Conservation (phyloP, 2,329 filamentous ascomycete genomes). For the Sporothrix inflata region DNA sequence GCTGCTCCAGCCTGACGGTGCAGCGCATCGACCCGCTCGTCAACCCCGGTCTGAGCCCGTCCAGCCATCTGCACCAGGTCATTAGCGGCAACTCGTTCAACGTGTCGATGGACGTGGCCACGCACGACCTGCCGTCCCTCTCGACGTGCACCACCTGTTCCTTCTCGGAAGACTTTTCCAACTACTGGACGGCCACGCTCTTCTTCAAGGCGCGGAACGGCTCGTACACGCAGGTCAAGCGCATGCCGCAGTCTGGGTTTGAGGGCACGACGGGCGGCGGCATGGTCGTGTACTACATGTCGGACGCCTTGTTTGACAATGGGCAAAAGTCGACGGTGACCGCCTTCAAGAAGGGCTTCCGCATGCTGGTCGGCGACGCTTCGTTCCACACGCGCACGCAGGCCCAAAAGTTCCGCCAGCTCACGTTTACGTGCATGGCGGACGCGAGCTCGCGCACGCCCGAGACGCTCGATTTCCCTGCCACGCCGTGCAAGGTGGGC, state of each 20-base stretch:
- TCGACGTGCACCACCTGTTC: slow-evolving; percentile 51
- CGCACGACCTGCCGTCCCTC: slow-evolving; percentile 42
- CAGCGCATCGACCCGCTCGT: slow-evolving; percentile 52
- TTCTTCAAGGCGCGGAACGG: slow-evolving; percentile 51
- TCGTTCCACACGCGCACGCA: slow-evolving; percentile 39
- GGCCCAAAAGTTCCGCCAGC: slow-evolving; percentile 41
- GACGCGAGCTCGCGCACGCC: slow-evolving; percentile 39
- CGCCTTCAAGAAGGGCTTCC: slow-evolving; percentile 52
- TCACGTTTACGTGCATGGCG: slow-evolving; percentile 45
- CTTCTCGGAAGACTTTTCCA: slow-evolving; percentile 50
- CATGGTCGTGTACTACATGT: slow-evolving; percentile 51
- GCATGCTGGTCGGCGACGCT: slow-evolving; percentile 51
- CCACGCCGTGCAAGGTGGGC: slow-evolving; percentile 44
- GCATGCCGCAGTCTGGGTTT: slow-evolving; percentile 49
- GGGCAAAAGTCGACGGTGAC: slow-evolving; percentile 41
- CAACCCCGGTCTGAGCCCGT: slow-evolving; percentile 50
- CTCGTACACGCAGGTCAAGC: slow-evolving; percentile 48
- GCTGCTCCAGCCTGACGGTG: slow-evolving; percentile 52
- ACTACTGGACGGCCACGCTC: slow-evolving; percentile 54
- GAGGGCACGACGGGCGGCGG: slow-evolving; percentile 52
- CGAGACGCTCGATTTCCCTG: slow-evolving; percentile 48
- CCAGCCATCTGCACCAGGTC: slow-evolving; percentile 52
- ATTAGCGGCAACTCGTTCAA: slow-evolving; percentile 52
- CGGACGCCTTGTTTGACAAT: slow-evolving; percentile 35
- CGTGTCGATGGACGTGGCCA: slow-evolving; percentile 46